phyloP scores from a whole-genome alignment of 345 rosid species.

The Eucalyptus leucophloia region DNA sequence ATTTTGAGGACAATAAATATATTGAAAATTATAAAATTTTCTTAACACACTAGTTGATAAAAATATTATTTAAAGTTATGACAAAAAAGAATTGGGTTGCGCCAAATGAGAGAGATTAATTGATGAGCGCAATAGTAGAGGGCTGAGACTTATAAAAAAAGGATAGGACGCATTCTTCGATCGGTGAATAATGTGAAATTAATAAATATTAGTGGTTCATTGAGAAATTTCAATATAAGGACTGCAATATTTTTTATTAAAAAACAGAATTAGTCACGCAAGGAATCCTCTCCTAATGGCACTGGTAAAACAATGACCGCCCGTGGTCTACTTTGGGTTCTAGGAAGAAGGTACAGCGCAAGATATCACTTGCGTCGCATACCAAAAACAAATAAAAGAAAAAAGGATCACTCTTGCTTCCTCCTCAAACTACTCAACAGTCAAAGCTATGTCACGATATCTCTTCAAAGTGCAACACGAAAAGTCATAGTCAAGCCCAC shows the following conservation, averaged over 20 bases:
- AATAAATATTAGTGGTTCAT: neutral
- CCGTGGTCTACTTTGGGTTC: neutral
- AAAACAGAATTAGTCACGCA: neutral
- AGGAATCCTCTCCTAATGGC: neutral
- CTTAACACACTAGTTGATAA: neutral
- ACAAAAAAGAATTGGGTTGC: neutral
- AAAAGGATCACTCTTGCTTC: neutral
- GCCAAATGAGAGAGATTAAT: neutral
- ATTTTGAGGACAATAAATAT: neutral
- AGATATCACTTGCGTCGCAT: neutral
- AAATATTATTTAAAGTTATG: neutral
- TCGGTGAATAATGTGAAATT: neutral
- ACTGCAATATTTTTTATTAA: neutral
- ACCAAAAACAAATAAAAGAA: accelerated
- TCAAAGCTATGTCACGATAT: neutral
- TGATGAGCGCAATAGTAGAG: neutral
- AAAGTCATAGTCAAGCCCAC: neutral
- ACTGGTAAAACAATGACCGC: neutral
- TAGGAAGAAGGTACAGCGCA: neutral
- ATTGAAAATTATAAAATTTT: neutral
- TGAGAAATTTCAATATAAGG: neutral
- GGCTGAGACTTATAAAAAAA: neutral
- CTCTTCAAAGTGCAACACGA: neutral
- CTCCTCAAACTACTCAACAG: neutral
- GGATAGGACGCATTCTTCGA: neutral